These are phyloP conservation scores for Saccharomycopsis oosterbeekiorum DNA, from an alignment of 805 yeast species.

Conservation along the genomic window DNA sequence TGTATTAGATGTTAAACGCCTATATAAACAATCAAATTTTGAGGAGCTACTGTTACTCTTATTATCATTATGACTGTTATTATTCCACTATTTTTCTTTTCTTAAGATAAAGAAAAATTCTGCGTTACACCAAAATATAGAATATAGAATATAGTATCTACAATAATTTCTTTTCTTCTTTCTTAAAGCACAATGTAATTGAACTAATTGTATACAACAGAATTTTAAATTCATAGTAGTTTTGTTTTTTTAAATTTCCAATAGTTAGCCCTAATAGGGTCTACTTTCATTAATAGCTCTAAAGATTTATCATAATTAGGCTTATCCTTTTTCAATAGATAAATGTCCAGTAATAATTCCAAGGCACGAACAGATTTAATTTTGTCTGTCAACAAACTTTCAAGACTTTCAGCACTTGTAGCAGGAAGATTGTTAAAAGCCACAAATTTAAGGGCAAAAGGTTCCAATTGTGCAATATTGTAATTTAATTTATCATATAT, in stretches of 20 bases:
- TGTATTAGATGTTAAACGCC: too few species aligned
- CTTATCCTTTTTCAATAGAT: slow-evolving; percentile 25
- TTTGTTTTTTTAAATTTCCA: slow-evolving; percentile 37
- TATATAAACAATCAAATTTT: too few species aligned
- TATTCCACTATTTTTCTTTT: too few species aligned
- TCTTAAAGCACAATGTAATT: too few species aligned
- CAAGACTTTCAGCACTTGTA: slow-evolving; percentile 18
- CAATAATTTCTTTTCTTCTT: too few species aligned
- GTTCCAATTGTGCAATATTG: slow-evolving; percentile 32
- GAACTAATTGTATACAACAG: not conserved
- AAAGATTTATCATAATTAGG: slow-evolving; percentile 36
- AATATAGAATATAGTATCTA: too few species aligned
- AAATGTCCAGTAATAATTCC: slow-evolving; percentile 50
- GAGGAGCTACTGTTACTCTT: too few species aligned
- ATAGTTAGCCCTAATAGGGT: slow-evolving; percentile 51
- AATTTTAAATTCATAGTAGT: not conserved
- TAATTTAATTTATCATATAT: slow-evolving; percentile 29
- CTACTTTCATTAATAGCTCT: slow-evolving; percentile 42
- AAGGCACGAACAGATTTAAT: slow-evolving; percentile 51
- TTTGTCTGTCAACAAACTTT: slow-evolving; percentile 19
- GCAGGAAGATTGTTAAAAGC: slow-evolving; percentile 19
- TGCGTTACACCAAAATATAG: too few species aligned
- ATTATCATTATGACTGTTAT: too few species aligned
- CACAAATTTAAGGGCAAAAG: slow-evolving; percentile 37
- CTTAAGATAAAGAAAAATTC: too few species aligned